A percentile compares a stretch with the other conserved stretches of the same genome.
Conservation (phyloP, 2,329 filamentous ascomycete genomes). For the Beauveria scarabaeidicola region DNA sequence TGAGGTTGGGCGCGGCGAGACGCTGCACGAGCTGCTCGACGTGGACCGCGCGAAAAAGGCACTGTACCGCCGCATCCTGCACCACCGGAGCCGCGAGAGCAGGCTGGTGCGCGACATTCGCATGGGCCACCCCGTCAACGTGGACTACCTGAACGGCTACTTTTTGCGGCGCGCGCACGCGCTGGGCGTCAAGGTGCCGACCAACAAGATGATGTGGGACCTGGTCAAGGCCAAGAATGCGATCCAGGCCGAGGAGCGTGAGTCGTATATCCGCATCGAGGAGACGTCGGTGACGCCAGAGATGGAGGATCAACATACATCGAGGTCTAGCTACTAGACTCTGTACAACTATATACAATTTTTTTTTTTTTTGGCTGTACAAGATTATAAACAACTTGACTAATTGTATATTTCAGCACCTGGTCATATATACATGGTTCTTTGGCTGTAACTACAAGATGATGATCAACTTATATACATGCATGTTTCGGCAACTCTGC, state of each 20-base stretch:
- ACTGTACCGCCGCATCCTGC: constrained; percentile 32
- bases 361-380: neutral
- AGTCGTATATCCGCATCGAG: constrained; percentile 26
- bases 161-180: constrained; percentile 65
- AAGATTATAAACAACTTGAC: neutral
- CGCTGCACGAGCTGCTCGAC: constrained; percentile 48
- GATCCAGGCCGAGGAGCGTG: constrained; percentile 23
- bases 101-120: constrained; percentile 61
- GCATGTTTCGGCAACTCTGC: no score
- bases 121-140: constrained; percentile 57
- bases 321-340: constrained; percentile 7
- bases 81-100: constrained; percentile 43
- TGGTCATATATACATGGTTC: neutral
- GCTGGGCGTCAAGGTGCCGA: constrained; percentile 60
- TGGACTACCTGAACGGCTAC: constrained; percentile 84
- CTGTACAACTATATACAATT: constrained; percentile 7
- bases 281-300: constrained; percentile 24
- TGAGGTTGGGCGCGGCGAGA: constrained; percentile 57
- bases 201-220: constrained; percentile 65
- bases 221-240: constrained; percentile 63
- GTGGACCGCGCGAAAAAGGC: constrained; percentile 52
- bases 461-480: neutral
- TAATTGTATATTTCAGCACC: neutral
- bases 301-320: constrained; percentile 18
- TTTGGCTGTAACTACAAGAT: neutral